These are phyloP conservation scores for Rhizopus sp. DNA, from an alignment of 371 early-diverging fungal species.

Conservation along the genomic window DNA sequence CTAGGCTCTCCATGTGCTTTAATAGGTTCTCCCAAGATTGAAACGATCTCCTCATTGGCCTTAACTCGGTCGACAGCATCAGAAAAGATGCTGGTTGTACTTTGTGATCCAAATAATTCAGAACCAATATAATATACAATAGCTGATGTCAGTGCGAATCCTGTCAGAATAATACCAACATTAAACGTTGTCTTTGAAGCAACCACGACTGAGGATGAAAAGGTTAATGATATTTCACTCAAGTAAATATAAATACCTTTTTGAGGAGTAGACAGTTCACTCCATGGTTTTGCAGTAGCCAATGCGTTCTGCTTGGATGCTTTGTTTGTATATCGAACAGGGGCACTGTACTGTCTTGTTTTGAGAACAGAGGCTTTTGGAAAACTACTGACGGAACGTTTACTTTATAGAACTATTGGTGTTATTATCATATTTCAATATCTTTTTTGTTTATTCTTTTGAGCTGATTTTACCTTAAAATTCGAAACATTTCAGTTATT, in stretches of 20 bases:
- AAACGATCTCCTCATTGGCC: slow-evolving; percentile 27
- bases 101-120: slow-evolving; percentile 47
- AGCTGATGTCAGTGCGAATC: slow-evolving; percentile 35
- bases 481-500: no score
- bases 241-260: slow-evolving; percentile 29
- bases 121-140: slow-evolving; percentile 39
- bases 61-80: slow-evolving; percentile 44
- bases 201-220: slow-evolving; percentile 31
- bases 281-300: slow-evolving; percentile 37
- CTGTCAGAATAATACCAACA: slow-evolving; percentile 40
- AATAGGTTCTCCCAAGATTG: slow-evolving; percentile 36
- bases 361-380: slow-evolving; percentile 7
- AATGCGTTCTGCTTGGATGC: slow-evolving; percentile 4
- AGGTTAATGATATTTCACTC: not conserved
- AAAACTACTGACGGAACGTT: slow-evolving; percentile 3
- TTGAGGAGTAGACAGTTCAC: slow-evolving; percentile 43
- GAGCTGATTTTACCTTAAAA: no score
- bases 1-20: slow-evolving; percentile 52
- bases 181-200: slow-evolving; percentile 46
- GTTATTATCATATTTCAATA: no score
- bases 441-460: no score
- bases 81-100: slow-evolving; percentile 43
- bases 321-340: slow-evolving; percentile 15
- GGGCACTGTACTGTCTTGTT: slow-evolving; percentile 15
- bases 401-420: not conserved